These are phyloP conservation scores for Sporothrix inflata DNA, from an alignment of 2,329 filamentous ascomycete genomes.

Conservation along the genomic window DNA sequence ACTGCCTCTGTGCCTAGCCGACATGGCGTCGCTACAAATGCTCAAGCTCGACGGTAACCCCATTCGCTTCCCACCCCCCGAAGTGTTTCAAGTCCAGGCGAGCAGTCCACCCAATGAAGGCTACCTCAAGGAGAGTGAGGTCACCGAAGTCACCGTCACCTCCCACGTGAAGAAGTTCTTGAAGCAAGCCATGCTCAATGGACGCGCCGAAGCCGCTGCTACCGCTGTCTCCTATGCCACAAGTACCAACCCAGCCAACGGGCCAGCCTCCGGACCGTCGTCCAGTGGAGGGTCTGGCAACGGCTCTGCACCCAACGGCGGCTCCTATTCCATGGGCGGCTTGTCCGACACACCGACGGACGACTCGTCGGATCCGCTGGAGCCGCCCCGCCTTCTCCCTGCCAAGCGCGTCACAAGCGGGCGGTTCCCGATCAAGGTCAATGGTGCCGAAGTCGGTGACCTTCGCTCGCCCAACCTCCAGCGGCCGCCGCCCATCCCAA, in stretches of 20 bases:
- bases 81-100: conserved; percentile 64
- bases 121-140: conserved; percentile 63
- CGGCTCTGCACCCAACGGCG: conserved; percentile 9
- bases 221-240: background rate
- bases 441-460: conserved; percentile 69
- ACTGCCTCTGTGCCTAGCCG: conserved; percentile 79
- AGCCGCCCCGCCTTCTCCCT: conserved; percentile 71
- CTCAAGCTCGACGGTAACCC: conserved; percentile 90
- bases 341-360: conserved; percentile 57
- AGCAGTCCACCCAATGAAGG: conserved; percentile 60
- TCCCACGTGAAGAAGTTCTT: conserved; percentile 65
- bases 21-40: conserved; percentile 87
- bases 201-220: conserved; percentile 50
- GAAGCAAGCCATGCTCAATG: conserved; percentile 54
- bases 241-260: background rate
- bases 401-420: conserved; percentile 66
- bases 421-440: conserved; percentile 71
- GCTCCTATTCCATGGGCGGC: conserved; percentile 31
- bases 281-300: conserved; percentile 24
- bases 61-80: conserved; percentile 75
- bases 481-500: conserved; percentile 76
- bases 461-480: conserved; percentile 68
- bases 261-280: conserved; percentile 12
- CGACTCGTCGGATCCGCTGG: conserved; percentile 72
- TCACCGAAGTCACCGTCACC: conserved; percentile 63